Percentiles rank a stretch among this genome's conserved stretches.
These are phyloP conservation scores for Yamadazyma epiphylla DNA, from an alignment of 1,139 yeast genomes.

Conservation along the genomic window DNA sequence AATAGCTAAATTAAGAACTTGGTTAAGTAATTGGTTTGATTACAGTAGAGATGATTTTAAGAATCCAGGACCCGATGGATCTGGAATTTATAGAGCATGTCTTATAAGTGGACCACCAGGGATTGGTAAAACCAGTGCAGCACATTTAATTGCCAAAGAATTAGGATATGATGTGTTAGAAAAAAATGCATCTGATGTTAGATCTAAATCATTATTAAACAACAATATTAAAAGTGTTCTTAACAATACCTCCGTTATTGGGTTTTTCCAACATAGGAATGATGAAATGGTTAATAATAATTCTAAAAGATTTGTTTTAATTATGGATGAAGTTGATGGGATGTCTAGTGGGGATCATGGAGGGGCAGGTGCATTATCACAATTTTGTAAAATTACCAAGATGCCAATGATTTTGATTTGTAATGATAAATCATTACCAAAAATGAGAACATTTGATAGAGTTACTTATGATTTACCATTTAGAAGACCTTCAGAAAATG, in stretches of 20 bases:
- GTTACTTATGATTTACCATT: constrained; percentile 82
- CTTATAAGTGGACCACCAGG: constrained; percentile 87
- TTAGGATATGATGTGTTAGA: constrained; percentile 72
- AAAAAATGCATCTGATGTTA: constrained; percentile 82
- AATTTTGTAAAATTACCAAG: constrained; percentile 76
- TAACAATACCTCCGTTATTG: constrained; percentile 79
- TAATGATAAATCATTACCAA: constrained; percentile 87
- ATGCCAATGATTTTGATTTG: constrained; percentile 92
- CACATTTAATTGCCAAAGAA: constrained; percentile 65
- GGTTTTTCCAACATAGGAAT: constrained; percentile 55
- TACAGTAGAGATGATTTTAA: constrained; percentile 55
- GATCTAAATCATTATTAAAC: constrained; percentile 76
- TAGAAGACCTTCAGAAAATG: constrained; percentile 81
- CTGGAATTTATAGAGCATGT: constrained; percentile 72
- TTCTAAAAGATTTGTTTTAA: constrained; percentile 61
- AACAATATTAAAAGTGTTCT: constrained; percentile 66
- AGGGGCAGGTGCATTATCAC: constrained; percentile 94
- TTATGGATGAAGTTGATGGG: constrained; percentile 99
- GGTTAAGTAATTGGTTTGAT: constrained; percentile 79
- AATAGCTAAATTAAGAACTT: constrained; percentile 57
- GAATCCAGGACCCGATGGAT: constrained; percentile 54
- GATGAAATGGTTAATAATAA: constrained; percentile 23
- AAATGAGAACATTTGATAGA: constrained; percentile 93
- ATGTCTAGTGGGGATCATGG: constrained; percentile 99
- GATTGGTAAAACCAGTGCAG: constrained; percentile 78